Base-by-base conservation (phyloP, 148 eudicot species). In the Camellia japonica region DNA sequence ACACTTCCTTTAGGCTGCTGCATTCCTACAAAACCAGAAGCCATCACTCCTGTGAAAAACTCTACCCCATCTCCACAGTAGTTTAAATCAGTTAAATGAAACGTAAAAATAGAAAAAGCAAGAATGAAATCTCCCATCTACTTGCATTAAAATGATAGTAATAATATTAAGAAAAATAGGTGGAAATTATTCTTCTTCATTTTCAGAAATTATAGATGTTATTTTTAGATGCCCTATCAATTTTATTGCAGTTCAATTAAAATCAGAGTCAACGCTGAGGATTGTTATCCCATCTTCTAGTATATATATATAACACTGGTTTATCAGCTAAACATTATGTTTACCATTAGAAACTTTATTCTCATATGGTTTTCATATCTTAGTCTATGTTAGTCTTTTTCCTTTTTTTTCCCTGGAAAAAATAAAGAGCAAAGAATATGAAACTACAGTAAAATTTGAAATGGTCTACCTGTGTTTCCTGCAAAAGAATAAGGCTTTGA, bases 391-490 rank as follows among this genome's bases (percentile, higher is more conserved):
- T 58, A 14, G 61, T 4, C 6, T 49, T 49, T 4, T 16, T 61
- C 20, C 20, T 15, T 3, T 15, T 60, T 60, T 72, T 51, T 19
- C 6, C 23, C 11, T 23, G 65, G 38, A 30, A 30, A 13, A 8
- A 20, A 9, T 44, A 10, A 62, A 56, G 23, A 58, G 3, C 6
- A 19, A 56, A 14, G 44, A 58, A 18, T 52, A 76, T 51, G 55
- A 38, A 76, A 10, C 70, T 60, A 38, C 3, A 8, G 54, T 41
- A 42, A 51, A 49, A 46, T 46, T 30, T 30, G 41, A 49, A 38
- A 81, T 18, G 76, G 42, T 14, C 44, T 83, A 87, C 90, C 93
- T 79, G 91, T 65, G 56, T 80, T 80, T 71, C 81, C 83, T 15
- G 87, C 74, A 71, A 87, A 82, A 61, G 86, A 49, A 84, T 78